Evolutionary conservation across 2,329 filamentous ascomycete genomes (phyloP), one percentile per base, ranked within the genome.

Genomic region (Sarocladium strictum): DNA sequence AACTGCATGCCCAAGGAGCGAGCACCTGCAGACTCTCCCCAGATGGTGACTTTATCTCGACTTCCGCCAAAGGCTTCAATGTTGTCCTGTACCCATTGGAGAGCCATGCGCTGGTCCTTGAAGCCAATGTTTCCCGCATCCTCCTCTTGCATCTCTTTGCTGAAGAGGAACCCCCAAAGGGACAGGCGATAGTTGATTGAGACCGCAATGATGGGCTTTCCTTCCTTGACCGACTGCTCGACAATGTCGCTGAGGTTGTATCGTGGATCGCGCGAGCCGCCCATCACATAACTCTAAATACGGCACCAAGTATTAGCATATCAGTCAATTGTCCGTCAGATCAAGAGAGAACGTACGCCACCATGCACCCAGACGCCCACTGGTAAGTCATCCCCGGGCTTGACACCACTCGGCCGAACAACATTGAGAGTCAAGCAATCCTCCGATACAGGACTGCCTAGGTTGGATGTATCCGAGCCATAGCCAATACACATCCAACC

Each of bases 361-460:
- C 76, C 76, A 59, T 84, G 77, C 26, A 85, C 82, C 80, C 82
- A 85, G 0, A 84, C 72, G 14, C 71, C 74, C 6, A 85, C 78
- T 0, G 83, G 83, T 2, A 86, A 70, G 15, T 69, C 72, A 26
- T 68, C 68, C 19, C 63, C 62, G 50, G 65, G 57, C 45, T 72
- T 35, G 27, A 17, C 14, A 11, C 47, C 47, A 14, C 29, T 35
- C 15, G 74, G 72, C 1, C 73, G 68, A 23, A 76, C 64, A n/a
- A 77, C 69, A 58, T 69, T 72, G 40, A 73, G 56, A 1, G 63
- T 73, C 9, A 75, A 59, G 55, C 79, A 81, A 53, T 81, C 77
- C 58, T 79, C 76, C 1, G 73, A 76, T 7, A 33, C 17, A 3
- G 47, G 47, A 21, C n/a, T 35, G 5, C 43, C 43, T 24, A 47